Conservation (phyloP, 2,329 filamentous ascomycete species). For the Penicillium verrucosum region DNA sequence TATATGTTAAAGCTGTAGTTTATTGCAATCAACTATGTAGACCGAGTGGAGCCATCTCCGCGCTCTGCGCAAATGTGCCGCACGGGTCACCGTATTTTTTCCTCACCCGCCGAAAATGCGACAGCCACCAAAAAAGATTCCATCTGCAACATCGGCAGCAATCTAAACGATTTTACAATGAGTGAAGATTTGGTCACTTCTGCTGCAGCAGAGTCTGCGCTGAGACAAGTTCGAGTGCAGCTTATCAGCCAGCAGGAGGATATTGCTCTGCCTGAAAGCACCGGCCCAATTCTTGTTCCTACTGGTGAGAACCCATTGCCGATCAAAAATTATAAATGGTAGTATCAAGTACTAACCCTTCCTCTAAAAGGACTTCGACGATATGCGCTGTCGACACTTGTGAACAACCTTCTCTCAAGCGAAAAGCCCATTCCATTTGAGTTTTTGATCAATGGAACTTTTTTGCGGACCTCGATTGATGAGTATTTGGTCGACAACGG, state of each 20-base stretch:
- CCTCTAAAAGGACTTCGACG: conserved; percentile 49
- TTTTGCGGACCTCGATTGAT: conserved; percentile 82
- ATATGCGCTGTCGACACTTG: conserved; percentile 60
- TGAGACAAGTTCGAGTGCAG: conserved; percentile 54
- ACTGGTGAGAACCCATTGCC: conserved; percentile 45
- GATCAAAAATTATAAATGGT: neutral
- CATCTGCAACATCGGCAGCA: conserved; percentile 15
- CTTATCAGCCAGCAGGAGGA: conserved; percentile 53
- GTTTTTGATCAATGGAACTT: conserved; percentile 91
- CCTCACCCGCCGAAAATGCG: conserved; percentile 31
- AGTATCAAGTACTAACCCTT: conserved; percentile 13
- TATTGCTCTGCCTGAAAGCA: conserved; percentile 53
- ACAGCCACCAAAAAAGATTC: conserved; percentile 21
- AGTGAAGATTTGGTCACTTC: conserved; percentile 21
- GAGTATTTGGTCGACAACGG: conserved; percentile 84
- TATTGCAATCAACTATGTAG: neutral
- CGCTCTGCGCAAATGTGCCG: conserved; percentile 40
- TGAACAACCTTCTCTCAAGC: conserved; percentile 59
- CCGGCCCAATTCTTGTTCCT: conserved; percentile 56
- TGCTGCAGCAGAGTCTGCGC: conserved; percentile 26
- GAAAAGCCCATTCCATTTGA: conserved; percentile 63
- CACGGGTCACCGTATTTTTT: conserved; percentile 43
- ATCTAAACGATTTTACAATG: conserved; percentile 21
- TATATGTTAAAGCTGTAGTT: neutral
- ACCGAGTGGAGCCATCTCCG: conserved; percentile 28